These are phyloP conservation scores for Lachnum nothofagi DNA, from an alignment of 2,329 filamentous ascomycete genomes.

Conservation along the genomic window DNA sequence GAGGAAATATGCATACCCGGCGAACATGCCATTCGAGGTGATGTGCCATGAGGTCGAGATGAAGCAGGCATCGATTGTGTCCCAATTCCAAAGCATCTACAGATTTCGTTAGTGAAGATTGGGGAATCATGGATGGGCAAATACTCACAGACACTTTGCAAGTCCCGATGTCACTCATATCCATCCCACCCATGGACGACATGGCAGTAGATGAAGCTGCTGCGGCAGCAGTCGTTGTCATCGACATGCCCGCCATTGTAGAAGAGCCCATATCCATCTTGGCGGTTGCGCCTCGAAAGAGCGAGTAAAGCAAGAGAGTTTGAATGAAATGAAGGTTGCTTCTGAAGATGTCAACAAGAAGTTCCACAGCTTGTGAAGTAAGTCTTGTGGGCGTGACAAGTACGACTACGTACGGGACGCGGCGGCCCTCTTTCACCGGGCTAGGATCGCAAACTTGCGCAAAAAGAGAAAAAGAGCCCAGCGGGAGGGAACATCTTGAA, in stretches of 20 bases:
- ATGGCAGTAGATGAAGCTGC: constrained; percentile 1
- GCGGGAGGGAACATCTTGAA: no score
- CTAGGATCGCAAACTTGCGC: no score
- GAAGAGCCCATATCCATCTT: constrained; percentile 23
- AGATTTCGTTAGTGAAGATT: constrained; percentile 2
- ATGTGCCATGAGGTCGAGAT: constrained; percentile 66
- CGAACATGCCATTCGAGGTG: constrained; percentile 65
- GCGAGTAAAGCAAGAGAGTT: not conserved
- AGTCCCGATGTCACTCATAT: constrained; percentile 15
- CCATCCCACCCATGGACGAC: constrained; percentile 8
- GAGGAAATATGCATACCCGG: no score
- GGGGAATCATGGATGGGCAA: not conserved
- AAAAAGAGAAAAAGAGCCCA: no score
- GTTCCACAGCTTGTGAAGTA: not conserved
- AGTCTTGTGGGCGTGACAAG: not conserved
- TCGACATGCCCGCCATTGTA: constrained; percentile 7
- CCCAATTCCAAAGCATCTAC: constrained; percentile 78
- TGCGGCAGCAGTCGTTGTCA: constrained; percentile 7
- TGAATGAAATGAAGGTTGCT: no score
- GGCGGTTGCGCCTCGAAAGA: not conserved
- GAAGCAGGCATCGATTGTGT: constrained; percentile 69
- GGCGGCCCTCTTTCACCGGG: no score
- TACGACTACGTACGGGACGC: not conserved
- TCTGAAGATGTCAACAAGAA: no score
- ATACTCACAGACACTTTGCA: constrained; percentile 10